Base-by-base conservation (phyloP, 768 basidiomycete species). In the Coprinopsis cinerea region DNA sequence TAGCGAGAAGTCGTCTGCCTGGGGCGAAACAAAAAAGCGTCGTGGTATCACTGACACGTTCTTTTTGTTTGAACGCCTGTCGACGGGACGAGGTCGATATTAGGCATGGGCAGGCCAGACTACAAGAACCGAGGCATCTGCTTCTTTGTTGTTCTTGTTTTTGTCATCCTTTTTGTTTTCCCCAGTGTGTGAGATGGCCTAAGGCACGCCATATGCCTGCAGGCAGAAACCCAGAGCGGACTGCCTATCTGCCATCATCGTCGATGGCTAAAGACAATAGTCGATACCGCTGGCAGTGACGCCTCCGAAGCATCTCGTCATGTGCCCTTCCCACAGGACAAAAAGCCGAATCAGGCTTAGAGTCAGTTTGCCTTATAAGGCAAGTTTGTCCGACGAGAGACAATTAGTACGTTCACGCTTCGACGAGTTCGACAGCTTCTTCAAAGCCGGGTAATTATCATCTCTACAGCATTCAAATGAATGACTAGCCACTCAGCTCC, bases 181-280 rank as follows among this genome's bases (percentile, higher is more conserved):
- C 17, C 30, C 44, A 45, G 14, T 27, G 43, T 46, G 50, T 32
- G 50, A 25, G 32, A 51, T 34, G 35, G 50, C 41, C 20, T 37
- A 45, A 51, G 50, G 50, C 50, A 51, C 50, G 44, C 50, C 50
- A 51, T 51, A 51, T 40, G 50, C 50, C 50, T 51, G 50, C 50
- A 51, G 44, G 43, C 50, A 39, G 35, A 9, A 23, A 44, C 15
- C 15, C 32, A 32, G 28, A 35, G 28, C 11, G 22, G 41, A 50
- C 34, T n/a, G 23, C 17, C 28, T 27, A 44, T 35, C 28, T 49
- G 44, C 43, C 35, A 51, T 51, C 43, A 51, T 51, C 50, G 18
- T 27, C 24, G 43, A 27, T 17, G 34, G n/a, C 17, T 13, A 50
- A 51, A 51, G 50, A 51, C 50, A 51, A 51, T 51, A 45, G 27